These are phyloP conservation scores for Coemansia sp. DNA, from an alignment of 192 early-diverging fungal genomes.

Conservation along the genomic window DNA sequence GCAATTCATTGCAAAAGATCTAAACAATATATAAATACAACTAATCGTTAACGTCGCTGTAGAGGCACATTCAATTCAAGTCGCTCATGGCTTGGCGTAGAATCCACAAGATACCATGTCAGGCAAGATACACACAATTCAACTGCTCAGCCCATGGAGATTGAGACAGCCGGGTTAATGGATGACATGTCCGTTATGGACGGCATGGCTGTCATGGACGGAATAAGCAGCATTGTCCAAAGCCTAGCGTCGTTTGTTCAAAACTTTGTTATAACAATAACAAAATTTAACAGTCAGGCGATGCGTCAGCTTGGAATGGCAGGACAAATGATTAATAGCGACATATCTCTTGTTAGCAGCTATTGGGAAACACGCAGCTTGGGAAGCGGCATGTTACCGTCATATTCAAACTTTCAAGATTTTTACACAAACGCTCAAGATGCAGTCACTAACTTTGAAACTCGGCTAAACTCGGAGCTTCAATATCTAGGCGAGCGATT, in stretches of 20 bases:
- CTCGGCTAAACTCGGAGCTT: constrained; percentile 16
- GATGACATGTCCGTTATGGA: not conserved
- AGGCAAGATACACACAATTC: not conserved
- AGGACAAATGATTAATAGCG: constrained; percentile 3
- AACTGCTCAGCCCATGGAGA: not conserved
- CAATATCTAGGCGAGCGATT: constrained; percentile 15
- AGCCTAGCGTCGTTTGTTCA: constrained; percentile 5
- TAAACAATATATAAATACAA: not conserved
- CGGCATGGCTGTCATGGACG: not conserved
- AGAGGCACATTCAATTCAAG: not conserved
- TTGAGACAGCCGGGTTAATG: not conserved
- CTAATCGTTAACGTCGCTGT: not conserved
- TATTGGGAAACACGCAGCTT: constrained; percentile 18
- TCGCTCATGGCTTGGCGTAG: constrained; percentile 1
- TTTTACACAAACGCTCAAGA: constrained; percentile 16
- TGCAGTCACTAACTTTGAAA: constrained; percentile 16
- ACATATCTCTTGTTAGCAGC: constrained; percentile 4
- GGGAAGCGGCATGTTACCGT: constrained; percentile 17
- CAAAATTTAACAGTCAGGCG: constrained; percentile 12
- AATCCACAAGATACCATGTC: not conserved
- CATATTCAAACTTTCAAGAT: constrained; percentile 31
- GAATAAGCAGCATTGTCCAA: constrained; percentile 10
- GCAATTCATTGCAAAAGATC: not conserved
- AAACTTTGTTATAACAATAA: constrained; percentile 4
- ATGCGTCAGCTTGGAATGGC: not conserved